A percentile compares a stretch with the other conserved stretches of the same genome.
Evolutionary conservation across 805 yeast species (phyloP).

Genomic region (Lachancea kluyveri): DNA sequence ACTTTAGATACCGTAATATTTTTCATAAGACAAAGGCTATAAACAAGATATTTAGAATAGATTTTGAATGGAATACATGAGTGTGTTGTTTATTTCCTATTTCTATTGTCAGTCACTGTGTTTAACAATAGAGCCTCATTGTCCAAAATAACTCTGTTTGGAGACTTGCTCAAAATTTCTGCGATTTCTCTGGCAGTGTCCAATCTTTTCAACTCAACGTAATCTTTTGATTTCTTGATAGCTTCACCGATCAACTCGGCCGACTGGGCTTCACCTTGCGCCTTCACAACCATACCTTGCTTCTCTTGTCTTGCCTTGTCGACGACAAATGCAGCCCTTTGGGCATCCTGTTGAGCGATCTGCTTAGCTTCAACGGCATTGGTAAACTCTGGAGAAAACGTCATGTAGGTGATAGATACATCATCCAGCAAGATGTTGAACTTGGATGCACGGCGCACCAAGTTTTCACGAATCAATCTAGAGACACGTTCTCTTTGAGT

Average conservation of each 20-base stretch:
- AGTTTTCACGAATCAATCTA: slow-evolving; percentile 80
- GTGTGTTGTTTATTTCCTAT: slow-evolving; percentile 20
- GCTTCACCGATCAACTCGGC: slow-evolving; percentile 99
- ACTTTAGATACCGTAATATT: too few relatives aligned
- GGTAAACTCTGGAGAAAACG: slow-evolving; percentile 96
- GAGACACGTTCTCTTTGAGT: slow-evolving; percentile 99
- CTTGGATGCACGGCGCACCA: slow-evolving; percentile 84
- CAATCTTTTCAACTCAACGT: slow-evolving; percentile 92
- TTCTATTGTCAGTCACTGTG: slow-evolving; percentile 75
- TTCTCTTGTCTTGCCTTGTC: slow-evolving; percentile 97
- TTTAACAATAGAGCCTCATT: slow-evolving; percentile 87
- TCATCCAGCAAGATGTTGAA: slow-evolving; percentile 88
- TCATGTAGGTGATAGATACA: slow-evolving; percentile 94
- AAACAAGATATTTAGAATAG: too few relatives aligned
- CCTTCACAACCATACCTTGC: slow-evolving; percentile 93
- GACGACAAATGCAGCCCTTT: slow-evolving; percentile 94
- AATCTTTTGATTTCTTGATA: slow-evolving; percentile 90
- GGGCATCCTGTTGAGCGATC: slow-evolving; percentile 99
- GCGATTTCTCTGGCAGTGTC: slow-evolving; percentile 98
- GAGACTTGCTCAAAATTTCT: slow-evolving; percentile 71
- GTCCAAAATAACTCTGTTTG: slow-evolving; percentile 86
- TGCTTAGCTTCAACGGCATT: slow-evolving; percentile 98
- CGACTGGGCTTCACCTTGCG: slow-evolving; percentile 97
- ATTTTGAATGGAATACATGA: too few relatives aligned
- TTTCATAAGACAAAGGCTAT: too few relatives aligned